Evolutionary conservation across 306 rosid genomes (phyloP), one percentile per base, ranked within the genome.

Genomic region (Rubus parviflorus): DNA sequence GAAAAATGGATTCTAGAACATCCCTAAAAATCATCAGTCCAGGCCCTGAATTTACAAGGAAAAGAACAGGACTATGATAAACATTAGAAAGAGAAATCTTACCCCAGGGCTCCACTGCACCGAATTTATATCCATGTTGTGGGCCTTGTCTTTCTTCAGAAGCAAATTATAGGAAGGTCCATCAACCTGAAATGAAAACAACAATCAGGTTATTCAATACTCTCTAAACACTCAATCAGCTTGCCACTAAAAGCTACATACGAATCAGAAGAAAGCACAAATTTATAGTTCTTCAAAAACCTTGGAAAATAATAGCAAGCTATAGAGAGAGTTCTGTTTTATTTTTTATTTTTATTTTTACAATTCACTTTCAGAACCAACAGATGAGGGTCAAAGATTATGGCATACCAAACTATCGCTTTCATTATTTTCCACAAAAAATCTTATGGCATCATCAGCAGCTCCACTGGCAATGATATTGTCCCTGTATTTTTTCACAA

Each of bases 381-480:
- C 41, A 17, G 23, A n/a, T 5, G 12, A 20, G 68, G 14, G 12
- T 70, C 10, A 70, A 61, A 48, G 48, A 78, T 25, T 72, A 68
- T 63, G 20, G 19, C 78, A 83, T 85, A 96, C 99, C 90, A 75
- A 77, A 72, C 81, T 81, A 78, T 92, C 89, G 22, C 63, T 72
- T 74, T 92, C 96, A 30, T 77, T 45, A 68, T 88, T 85, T 79
- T 88, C 90, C 82, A 84, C 94, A 80, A 96, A 96, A 79, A 92
- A 84, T 25, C 89, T 87, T 58, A 95, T 91, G 60, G 90, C 84
- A 81, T 95, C 91, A 77, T 95, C 99, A 57, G 97, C 97, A 72
- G 99, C 99, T 85, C 97, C 99, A 86, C 96, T 92, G 69, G 94
- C 96, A 83, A 96, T 85, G 72, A 96, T 92, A 64, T 92, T 97